Percentiles rank a stretch among this genome's conserved stretches.
These are phyloP conservation scores for Phytopythium delawarense DNA, from an alignment of 352 stramenopile genomes.

Conservation along the genomic window DNA sequence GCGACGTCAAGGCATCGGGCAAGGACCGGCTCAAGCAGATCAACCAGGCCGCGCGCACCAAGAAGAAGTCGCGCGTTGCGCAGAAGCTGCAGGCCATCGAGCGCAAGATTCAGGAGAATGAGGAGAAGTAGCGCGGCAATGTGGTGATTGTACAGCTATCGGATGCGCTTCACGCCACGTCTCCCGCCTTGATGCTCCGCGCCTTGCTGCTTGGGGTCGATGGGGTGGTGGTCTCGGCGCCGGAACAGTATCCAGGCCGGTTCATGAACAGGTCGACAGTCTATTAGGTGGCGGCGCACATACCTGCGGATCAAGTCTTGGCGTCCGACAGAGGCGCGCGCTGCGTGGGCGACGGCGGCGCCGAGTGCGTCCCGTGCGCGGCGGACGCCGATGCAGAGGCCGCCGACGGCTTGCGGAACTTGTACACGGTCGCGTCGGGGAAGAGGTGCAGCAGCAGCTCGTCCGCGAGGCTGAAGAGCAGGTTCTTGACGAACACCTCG, in stretches of 20 bases:
- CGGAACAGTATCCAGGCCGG: too few relatives aligned
- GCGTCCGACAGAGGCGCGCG: not conserved
- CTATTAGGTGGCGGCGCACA: too few relatives aligned
- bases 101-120: conserved; percentile 72
- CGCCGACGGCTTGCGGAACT: conserved; percentile 24
- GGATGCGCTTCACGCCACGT: too few relatives aligned
- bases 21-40: conserved; percentile 86
- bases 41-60: conserved; percentile 73
- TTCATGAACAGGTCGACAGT: too few relatives aligned
- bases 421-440: conserved; percentile 51
- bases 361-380: conserved; percentile 1
- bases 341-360: conserved; percentile 2
- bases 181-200: too few relatives aligned
- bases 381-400: not conserved
- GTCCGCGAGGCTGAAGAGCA: conserved; percentile 76
- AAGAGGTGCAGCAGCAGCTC: conserved; percentile 78
- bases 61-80: conserved; percentile 83
- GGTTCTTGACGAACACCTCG: conserved; percentile 85
- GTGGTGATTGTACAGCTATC: not conserved
- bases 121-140: conserved; percentile 24
- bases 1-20: conserved; percentile 61
- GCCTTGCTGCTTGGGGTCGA: too few relatives aligned
- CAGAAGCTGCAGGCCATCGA: conserved; percentile 79
- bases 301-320: not conserved
- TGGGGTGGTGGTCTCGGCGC: too few relatives aligned